A percentile compares a stretch with the other conserved stretches of the same genome.
Evolutionary conservation across 2,329 filamentous ascomycete species (phyloP).

Genomic region (Blastomyces gilchristii): DNA sequence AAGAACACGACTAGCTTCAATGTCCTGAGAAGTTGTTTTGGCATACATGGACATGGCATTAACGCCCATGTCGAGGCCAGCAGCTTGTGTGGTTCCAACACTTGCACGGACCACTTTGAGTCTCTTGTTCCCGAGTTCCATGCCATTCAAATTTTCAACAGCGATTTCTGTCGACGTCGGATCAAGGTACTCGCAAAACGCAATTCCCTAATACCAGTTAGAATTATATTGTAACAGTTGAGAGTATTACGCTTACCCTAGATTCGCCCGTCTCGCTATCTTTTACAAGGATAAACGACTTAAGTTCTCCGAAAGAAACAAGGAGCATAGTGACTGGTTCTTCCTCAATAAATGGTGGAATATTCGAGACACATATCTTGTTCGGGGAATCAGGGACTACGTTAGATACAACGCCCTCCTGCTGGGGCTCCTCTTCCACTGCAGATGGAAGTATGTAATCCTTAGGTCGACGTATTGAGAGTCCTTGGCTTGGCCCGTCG

Average conservation of each 20-base stretch:
- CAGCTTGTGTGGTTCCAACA: conserved; percentile 84
- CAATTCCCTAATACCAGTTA: conserved; percentile 58
- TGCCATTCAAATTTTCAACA: conserved; percentile 81
- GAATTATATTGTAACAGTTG: neutral
- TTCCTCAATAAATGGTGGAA: conserved; percentile 77
- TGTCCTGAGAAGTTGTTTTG: conserved; percentile 68
- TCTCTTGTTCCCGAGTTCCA: conserved; percentile 80
- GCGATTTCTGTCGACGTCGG: conserved; percentile 66
- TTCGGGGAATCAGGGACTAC: conserved; percentile 84
- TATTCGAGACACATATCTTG: conserved; percentile 87
- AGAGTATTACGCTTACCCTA: conserved; percentile 50
- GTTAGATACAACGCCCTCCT: conserved; percentile 66
- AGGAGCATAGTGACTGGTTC: conserved; percentile 87
- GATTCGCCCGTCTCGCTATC: conserved; percentile 78
- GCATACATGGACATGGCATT: conserved; percentile 97
- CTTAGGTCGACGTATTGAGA: conserved; percentile 78
- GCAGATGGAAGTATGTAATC: conserved; percentile 90
- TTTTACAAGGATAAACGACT: conserved; percentile 82
- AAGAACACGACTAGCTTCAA: conserved; percentile 72
- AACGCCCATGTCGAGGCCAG: conserved; percentile 87
- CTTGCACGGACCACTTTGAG: conserved; percentile 82
- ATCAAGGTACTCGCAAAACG: conserved; percentile 90
- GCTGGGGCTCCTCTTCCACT: conserved; percentile 60
- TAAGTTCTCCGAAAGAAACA: conserved; percentile 82
- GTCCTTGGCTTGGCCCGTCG: conserved; percentile 43